Conservation (phyloP, 495 filamentous ascomycete species). For the Xylaria palmicola region DNA sequence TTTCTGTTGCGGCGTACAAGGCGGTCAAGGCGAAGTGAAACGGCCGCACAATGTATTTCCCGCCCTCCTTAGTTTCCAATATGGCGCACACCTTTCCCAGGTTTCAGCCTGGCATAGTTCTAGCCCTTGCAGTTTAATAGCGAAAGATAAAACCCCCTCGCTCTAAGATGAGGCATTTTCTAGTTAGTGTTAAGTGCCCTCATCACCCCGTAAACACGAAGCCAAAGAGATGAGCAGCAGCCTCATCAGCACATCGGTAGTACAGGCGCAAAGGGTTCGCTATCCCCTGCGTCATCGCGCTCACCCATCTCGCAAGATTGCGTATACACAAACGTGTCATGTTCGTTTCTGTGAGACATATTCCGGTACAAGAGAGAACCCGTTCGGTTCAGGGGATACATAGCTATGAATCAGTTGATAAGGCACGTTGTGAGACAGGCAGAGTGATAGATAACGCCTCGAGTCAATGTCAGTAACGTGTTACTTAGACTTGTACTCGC, state of each 20-base stretch:
- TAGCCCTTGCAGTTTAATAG: too few species aligned
- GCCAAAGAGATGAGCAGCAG: too few species aligned
- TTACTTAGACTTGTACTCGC: background rate
- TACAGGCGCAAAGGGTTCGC: background rate
- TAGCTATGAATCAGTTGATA: background rate
- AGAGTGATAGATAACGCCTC: background rate
- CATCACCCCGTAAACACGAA: too few species aligned
- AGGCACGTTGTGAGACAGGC: background rate
- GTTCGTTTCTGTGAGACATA: background rate
- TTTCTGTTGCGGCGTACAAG: too few species aligned
- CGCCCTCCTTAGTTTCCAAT: too few species aligned
- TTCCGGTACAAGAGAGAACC: background rate
- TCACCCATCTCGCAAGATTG: background rate
- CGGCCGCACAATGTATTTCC: too few species aligned
- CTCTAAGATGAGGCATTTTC: too few species aligned
- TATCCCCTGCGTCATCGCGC: background rate
- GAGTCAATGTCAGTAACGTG: background rate
- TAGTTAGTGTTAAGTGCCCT: too few species aligned
- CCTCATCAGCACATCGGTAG: background rate
- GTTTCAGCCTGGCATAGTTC: too few species aligned
- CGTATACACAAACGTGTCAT: background rate
- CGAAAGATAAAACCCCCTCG: too few species aligned
- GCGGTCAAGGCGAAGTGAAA: too few species aligned
- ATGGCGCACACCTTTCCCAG: too few species aligned
- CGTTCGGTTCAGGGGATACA: background rate